Evolutionary conservation across 495 filamentous ascomycete species (phyloP).

Genomic region (Penicillium salamii): DNA sequence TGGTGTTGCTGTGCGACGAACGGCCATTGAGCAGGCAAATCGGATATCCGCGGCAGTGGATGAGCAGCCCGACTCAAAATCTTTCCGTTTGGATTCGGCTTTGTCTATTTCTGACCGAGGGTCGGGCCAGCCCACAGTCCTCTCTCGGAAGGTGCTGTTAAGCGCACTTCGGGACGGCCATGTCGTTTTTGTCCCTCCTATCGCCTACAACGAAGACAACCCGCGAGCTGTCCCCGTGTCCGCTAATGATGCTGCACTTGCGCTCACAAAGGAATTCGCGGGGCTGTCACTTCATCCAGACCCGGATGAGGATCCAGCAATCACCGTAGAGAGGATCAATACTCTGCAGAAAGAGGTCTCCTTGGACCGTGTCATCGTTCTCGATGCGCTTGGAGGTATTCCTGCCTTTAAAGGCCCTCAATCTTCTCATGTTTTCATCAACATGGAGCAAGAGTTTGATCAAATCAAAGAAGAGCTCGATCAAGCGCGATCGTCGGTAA

Average conservation of each 20-base stretch:
- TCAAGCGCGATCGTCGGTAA: slow-evolving; percentile 15
- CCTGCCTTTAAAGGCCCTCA: slow-evolving; percentile 65
- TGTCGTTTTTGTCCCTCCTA: slow-evolving; percentile 71
- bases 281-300: slow-evolving; percentile 44
- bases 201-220: slow-evolving; percentile 62
- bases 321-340: slow-evolving; percentile 42
- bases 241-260: slow-evolving; percentile 66
- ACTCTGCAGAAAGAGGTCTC: slow-evolving; percentile 54
- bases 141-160: slow-evolving; percentile 59
- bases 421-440: slow-evolving; percentile 84
- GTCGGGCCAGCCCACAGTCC: slow-evolving; percentile 39
- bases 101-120: slow-evolving; percentile 43
- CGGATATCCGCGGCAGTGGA: slow-evolving; percentile 74
- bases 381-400: slow-evolving; percentile 87
- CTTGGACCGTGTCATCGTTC: slow-evolving; percentile 81
- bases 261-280: slow-evolving; percentile 70
- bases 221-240: slow-evolving; percentile 53
- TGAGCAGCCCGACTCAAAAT: slow-evolving; percentile 58
- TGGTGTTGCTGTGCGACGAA: slow-evolving; percentile 34
- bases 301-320: slow-evolving; percentile 45
- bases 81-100: slow-evolving; percentile 65
- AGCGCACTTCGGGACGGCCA: slow-evolving; percentile 69
- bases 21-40: slow-evolving; percentile 62
- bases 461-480: slow-evolving; percentile 61
- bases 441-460: slow-evolving; percentile 85